Percentiles rank a stretch among this genome's conserved stretches.
Conservation (phyloP, 495 filamentous ascomycete species). For the Lichina pygmaea region DNA sequence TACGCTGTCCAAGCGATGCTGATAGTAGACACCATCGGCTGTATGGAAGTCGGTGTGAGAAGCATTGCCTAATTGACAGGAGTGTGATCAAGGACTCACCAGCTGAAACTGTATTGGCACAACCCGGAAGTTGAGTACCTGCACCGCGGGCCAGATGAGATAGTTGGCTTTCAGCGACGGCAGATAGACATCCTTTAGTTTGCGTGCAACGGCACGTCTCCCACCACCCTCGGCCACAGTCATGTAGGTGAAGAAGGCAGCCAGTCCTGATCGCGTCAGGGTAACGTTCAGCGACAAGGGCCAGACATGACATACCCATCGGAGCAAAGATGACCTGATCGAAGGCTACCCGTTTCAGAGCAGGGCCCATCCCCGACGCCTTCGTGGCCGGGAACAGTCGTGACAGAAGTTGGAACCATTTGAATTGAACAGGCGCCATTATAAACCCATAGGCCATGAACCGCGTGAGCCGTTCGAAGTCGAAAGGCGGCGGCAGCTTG, state of each 20-base stretch:
- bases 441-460: conserved; percentile 94
- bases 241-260: conserved; percentile 85
- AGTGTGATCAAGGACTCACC: conserved; percentile 27
- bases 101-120: conserved; percentile 93
- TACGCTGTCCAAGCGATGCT: conserved; percentile 99
- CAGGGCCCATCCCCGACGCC: conserved; percentile 39
- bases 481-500: conserved; percentile 53
- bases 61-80: not conserved
- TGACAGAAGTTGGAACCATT: conserved; percentile 84
- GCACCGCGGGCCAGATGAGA: conserved; percentile 84
- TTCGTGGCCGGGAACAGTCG: conserved; percentile 63
- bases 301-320: conserved; percentile 27
- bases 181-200: conserved; percentile 80
- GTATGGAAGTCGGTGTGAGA: conserved; percentile 2
- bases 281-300: not conserved
- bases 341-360: conserved; percentile 67
- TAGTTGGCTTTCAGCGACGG: conserved; percentile 91
- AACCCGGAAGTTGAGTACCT: conserved; percentile 87
- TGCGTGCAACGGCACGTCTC: conserved; percentile 45
- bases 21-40: conserved; percentile 92
- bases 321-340: conserved; percentile 96
- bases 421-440: conserved; percentile 90
- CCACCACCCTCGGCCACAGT: conserved; percentile 88
- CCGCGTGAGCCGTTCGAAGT: conserved; percentile 73
- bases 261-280: conserved; percentile 27